Evolutionary conservation across 176 grass and related monocot species (phyloP), one percentile per base, ranked within the genome.

Genomic region (Carex kokanica): DNA sequence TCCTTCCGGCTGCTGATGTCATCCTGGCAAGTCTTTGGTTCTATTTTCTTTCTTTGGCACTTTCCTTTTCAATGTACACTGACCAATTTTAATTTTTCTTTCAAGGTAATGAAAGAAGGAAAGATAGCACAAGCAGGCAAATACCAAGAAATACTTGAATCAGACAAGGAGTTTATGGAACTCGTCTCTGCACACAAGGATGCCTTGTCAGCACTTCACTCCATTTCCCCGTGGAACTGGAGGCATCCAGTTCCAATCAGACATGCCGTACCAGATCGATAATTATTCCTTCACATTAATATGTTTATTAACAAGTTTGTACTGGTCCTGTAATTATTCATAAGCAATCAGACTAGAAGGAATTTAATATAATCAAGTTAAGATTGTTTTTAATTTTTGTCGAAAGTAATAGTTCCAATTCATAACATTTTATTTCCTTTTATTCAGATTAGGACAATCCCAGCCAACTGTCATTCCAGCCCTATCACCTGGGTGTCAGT

Each of bases 1-100:
- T 97, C 67, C 73, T 97, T 68, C 95, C 95, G 4, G 63, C 92
- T 58, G 90, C 95, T 63, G 90, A 98, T 40, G 90, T 98, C 79
- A 94, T 98, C 78, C 85, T 98, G 83, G 95, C 94, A 66, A 92
- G 78, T 78, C 65, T 59, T 86, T 88, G 8, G 16, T 81, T 41
- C n/a, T 32, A 34, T 58, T 78, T 6, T 57, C 61, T 52, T 47
- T 20, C 2, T 56, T 31, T 82, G 23, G 13, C 58, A n/a, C 3
- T 5, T 51, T 27, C 27, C 27, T 27, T 27, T 27, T 27, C 1
- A 1, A 27, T 45, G 2, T 77, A 13, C 11, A 71, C 5, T 43
- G 0, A 58, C 0, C 3, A 2, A 59, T 75, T 87, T 67, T 9
- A 18, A 81, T 52, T 88, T 23, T 15, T 5, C 79, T 34, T 73